Evolutionary conservation across 2,329 filamentous ascomycete species (phyloP), one percentile per base, ranked within the genome.

Genomic region (Sporothrix inflata): DNA sequence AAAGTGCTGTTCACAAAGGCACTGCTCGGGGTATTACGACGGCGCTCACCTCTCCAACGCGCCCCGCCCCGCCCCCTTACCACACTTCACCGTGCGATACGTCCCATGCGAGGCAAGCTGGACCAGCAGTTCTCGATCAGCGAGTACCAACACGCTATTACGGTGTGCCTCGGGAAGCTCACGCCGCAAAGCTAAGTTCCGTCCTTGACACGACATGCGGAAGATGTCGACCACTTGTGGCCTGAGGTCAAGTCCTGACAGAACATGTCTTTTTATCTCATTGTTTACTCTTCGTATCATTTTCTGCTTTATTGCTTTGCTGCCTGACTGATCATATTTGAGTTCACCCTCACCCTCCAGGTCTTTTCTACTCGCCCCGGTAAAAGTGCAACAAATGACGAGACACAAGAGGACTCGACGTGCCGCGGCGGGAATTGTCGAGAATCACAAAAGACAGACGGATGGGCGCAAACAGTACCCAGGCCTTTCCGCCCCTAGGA

Each of bases 51-150:
- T 63, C 27, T 57, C 27, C 27, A 57, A 27, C 60, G 11, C 21
- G n/a, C 38, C n/a, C 38, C 38, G 57, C 38, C 60, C 60, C 60
- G n/a, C 38, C 21, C 60, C 34, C 34, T 8, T 40, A 42, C 57
- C 57, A 61, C 57, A 8, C 47, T 53, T 49, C 65, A 51, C 65
- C 65, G 65, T 51, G 47, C 24, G 42, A 67, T 51, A 51, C 21
- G n/a, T 27, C 34, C 63, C 65, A 68, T 68, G 65, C 42, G n/a
- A 42, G 34, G n/a, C 60, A 21, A 45, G 38, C 11, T 16, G 11
- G 11, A 63, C 38, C n/a, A 63, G n/a, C 57, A 61, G 34, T 61
- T 42, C 34, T 61, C 57, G 57, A 61, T 24, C 34, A 61, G 57
- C 9, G n/a, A 42, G 57, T 55, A 55, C 57, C 60, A 45, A 27